phyloP scores from a whole-genome alignment of 495 filamentous ascomycete species.

The Penicillium turbatum region DNA sequence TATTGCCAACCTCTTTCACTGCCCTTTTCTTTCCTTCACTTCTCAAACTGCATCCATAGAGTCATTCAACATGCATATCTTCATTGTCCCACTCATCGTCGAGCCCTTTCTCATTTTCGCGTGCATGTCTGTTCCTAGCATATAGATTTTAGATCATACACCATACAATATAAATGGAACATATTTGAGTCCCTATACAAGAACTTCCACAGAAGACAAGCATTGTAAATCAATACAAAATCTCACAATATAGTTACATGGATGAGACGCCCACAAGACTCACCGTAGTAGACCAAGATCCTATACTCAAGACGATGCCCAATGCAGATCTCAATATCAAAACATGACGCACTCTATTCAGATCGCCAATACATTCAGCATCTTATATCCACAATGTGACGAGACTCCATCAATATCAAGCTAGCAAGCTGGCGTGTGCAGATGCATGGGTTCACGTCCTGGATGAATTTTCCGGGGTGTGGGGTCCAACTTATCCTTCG shows the following conservation, averaged over 20 bases:
- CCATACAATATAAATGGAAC: neutral
- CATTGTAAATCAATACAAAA: no score
- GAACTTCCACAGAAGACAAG: no score
- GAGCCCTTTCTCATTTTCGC: neutral
- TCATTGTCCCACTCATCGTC: neutral
- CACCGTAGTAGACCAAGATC: no score
- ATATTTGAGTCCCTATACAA: neutral
- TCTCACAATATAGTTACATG: no score
- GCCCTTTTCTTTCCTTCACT: neutral
- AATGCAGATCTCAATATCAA: no score
- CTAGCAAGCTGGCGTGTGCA: neutral
- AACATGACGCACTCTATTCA: no score
- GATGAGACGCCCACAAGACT: no score
- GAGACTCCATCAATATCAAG: neutral
- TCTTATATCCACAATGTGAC: constrained; percentile 3
- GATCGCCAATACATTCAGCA: no score
- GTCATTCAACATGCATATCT: neutral
- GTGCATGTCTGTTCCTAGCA: neutral
- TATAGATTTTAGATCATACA: neutral
- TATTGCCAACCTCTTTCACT: neutral
- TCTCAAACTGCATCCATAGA: neutral
- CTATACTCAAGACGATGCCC: no score
- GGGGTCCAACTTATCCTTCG: no score
- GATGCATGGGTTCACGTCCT: neutral
- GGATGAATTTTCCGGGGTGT: constrained; percentile 1